A percentile compares a stretch with the other conserved stretches of the same genome.
phyloP scores from a whole-genome alignment of 345 rosid species.

The Acer yangbiense region DNA sequence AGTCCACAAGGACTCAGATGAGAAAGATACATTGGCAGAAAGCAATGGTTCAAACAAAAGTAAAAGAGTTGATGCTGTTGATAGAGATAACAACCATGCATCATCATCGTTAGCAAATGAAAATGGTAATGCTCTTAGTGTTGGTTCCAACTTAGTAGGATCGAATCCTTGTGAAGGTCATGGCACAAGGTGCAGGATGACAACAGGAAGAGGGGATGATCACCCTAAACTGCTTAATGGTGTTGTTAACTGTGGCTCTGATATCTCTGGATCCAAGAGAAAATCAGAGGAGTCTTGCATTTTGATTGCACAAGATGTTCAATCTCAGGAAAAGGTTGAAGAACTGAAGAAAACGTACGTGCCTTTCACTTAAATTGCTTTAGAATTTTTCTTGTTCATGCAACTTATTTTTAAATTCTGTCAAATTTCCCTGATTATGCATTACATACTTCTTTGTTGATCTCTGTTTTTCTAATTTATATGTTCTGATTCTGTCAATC shows the following conservation, averaged over 20 bases:
- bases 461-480: background rate
- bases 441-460: background rate
- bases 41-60: slow-evolving; percentile 39
- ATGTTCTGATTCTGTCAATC: background rate
- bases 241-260: slow-evolving; percentile 32
- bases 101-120: slow-evolving; percentile 28
- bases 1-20: slow-evolving; percentile 37
- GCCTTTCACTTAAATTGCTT: slow-evolving; percentile 18
- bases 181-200: slow-evolving; percentile 29
- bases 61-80: slow-evolving; percentile 38
- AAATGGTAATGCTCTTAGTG: slow-evolving; percentile 32
- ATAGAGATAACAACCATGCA: slow-evolving; percentile 27
- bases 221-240: slow-evolving; percentile 37
- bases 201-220: slow-evolving; percentile 26
- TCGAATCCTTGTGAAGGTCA: slow-evolving; percentile 34
- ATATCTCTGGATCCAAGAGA: slow-evolving; percentile 42
- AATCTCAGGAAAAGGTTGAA: slow-evolving; percentile 59
- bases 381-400: slow-evolving; percentile 8
- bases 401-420: slow-evolving; percentile 11
- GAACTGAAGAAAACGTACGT: slow-evolving; percentile 76
- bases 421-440: slow-evolving; percentile 12
- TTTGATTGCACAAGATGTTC: slow-evolving; percentile 63
- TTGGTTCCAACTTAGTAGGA: slow-evolving; percentile 34
- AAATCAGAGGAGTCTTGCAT: slow-evolving; percentile 48
- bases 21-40: slow-evolving; percentile 34